phyloP scores from a whole-genome alignment of 352 stramenopile species.

The Phytophthora kernoviae region DNA sequence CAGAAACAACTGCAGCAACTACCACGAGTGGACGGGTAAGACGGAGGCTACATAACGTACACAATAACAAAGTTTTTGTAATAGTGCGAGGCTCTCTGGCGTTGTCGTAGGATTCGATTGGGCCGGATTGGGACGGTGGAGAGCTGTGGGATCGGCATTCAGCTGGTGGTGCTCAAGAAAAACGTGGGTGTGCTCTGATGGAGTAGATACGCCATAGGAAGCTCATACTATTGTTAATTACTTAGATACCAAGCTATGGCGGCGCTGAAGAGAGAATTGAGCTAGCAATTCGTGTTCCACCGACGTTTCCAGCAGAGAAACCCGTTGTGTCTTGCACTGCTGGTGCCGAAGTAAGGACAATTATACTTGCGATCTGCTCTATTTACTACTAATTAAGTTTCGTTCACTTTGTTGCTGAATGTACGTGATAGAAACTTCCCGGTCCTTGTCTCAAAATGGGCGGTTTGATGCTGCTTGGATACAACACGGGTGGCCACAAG shows the following conservation, averaged over 20 bases:
- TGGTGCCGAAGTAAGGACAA: slow-evolving; percentile 45
- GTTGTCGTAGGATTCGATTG: slow-evolving; percentile 28
- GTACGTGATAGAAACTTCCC: slow-evolving; percentile 45
- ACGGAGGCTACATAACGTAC: neutral
- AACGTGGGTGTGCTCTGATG: slow-evolving; percentile 25
- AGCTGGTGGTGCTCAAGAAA: slow-evolving; percentile 45
- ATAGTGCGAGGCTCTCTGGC: slow-evolving; percentile 4
- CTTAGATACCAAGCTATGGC: slow-evolving; percentile 37
- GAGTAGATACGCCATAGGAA: neutral
- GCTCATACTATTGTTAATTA: neutral
- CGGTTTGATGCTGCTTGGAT: slow-evolving; percentile 61
- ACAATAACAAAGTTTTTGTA: neutral
- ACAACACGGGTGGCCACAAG: slow-evolving; percentile 49
- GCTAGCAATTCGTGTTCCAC: slow-evolving; percentile 47
- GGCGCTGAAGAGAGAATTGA: slow-evolving; percentile 45
- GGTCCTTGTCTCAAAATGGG: slow-evolving; percentile 35
- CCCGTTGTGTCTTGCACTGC: slow-evolving; percentile 55
- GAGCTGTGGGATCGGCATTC: slow-evolving; percentile 32
- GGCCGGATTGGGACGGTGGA: slow-evolving; percentile 30
- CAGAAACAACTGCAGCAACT: slow-evolving; percentile 51
- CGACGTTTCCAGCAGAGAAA: slow-evolving; percentile 41
- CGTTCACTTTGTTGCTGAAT: too few species aligned
- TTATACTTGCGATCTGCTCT: neutral
- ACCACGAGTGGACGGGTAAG: slow-evolving; percentile 65
- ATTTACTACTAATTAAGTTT: neutral